Base-by-base conservation (phyloP, 345 rosid genomes). In the Syzygium grande region DNA sequence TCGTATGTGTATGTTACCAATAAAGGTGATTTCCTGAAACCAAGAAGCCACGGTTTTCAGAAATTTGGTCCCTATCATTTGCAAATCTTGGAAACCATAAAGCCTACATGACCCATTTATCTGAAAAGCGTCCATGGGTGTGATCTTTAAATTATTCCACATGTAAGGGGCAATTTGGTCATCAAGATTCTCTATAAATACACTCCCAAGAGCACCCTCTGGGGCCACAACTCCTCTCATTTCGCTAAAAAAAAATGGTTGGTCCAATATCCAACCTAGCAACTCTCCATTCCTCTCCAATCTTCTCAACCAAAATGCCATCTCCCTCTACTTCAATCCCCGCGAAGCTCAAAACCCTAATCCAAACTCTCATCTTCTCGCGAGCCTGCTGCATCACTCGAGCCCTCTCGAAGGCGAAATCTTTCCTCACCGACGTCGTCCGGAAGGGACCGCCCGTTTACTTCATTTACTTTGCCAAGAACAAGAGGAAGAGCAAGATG, bases 311-410 rank as follows among this genome's bases (percentile, higher is more conserved):
- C 53, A 88, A 85, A 58, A 54, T 86, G 83, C 86, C 93, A n/a
- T 85, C 93, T 54, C 87, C 94, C 38, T 89, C 94, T 19, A 92
- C 97, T 88, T 88, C 93, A 29, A 84, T 90, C 88, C 86, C 91
- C 49, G 34, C 17, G 43, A 73, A 38, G 80, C 80, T 73, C 90
- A 97, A 93, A 93, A 89, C 93, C 89, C 90, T 95, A 88, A 87
- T 95, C 73, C 96, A 93, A 85, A 93, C 92, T 73, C 92, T 95
- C 52, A 63, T 97, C 63, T 61, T 92, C 90, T 90, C 98, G 6
- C 97, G 92, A 41, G 87, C 94, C 84, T 88, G 92, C 89, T 93
- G 97, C 38, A 43, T 94, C 27, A 29, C 92, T 65, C 91, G 97
- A 22, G 94, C 93, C 61, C 89, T 97, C 46, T 91, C 92, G 6